Evolutionary conservation across 2,329 filamentous ascomycete genomes (phyloP).

Genomic region (Fusarium sulawesiense): DNA sequence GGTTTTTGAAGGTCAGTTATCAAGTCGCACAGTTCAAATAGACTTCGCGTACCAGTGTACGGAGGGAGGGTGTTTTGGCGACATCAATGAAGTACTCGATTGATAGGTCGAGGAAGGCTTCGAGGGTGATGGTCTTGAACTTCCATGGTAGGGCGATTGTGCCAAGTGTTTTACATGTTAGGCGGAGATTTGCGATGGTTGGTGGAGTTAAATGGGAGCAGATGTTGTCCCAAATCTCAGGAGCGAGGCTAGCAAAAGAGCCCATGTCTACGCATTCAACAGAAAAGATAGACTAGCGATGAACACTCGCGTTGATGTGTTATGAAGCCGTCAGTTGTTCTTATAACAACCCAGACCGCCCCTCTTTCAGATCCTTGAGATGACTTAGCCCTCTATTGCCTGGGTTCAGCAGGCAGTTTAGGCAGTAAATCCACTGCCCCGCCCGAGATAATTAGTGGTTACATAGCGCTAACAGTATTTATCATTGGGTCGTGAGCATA

Average conservation of each 20-base stretch:
- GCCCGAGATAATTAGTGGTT: too few relatives aligned
- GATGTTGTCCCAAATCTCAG: conserved; percentile 27
- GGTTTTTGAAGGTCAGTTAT: too few relatives aligned
- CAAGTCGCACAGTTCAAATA: too few relatives aligned
- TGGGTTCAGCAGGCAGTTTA: not conserved
- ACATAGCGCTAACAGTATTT: too few relatives aligned
- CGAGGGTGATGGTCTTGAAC: conserved; percentile 7
- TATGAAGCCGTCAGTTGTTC: too few relatives aligned
- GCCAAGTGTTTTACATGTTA: not conserved
- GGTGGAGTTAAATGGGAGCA: conserved; percentile 8
- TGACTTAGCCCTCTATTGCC: not conserved
- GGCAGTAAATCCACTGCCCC: too few relatives aligned
- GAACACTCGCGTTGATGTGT: not conserved
- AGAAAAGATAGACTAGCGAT: not conserved
- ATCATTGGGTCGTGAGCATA: too few relatives aligned
- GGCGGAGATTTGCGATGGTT: conserved; percentile 1
- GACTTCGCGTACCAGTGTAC: conserved; percentile 20
- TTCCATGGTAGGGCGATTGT: not conserved
- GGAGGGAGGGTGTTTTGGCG: conserved; percentile 5
- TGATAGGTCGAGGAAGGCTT: conserved; percentile 7
- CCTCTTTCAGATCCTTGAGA: not conserved
- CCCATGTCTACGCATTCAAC: not conserved
- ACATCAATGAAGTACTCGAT: conserved; percentile 19
- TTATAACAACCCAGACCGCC: not conserved
- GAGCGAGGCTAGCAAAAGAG: not conserved